A percentile compares a stretch with the other conserved stretches of the same genome.
phyloP scores from a whole-genome alignment of 208 protist genomes.

The Trypanosoma mega region DNA sequence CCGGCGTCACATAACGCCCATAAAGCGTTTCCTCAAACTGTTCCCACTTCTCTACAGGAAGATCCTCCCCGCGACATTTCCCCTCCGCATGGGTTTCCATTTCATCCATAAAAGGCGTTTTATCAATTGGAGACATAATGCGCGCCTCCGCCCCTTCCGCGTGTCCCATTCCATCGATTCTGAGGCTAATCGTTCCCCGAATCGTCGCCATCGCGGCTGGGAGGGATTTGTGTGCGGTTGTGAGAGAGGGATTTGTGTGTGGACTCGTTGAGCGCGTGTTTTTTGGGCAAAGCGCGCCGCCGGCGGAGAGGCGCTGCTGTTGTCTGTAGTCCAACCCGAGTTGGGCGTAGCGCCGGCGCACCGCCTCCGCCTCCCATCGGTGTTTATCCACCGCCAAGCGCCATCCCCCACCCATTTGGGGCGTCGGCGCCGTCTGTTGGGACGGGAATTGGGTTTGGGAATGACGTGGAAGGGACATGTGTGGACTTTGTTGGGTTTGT shows the following conservation, averaged over 20 bases:
- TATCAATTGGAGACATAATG: neutral
- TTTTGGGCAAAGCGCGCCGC: conserved; percentile 23
- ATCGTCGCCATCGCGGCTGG: conserved; percentile 14
- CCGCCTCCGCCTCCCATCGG: conserved; percentile 13
- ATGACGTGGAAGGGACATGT: no score
- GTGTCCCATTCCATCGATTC: neutral
- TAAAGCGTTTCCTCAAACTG: conserved; percentile 20
- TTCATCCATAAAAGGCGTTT: no score
- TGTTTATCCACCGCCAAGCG: conserved; percentile 26
- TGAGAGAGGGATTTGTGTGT: no score
- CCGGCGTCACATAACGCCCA: conserved; percentile 10
- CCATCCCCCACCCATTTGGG: no score
- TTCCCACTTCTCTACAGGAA: conserved; percentile 23
- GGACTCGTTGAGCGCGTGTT: no score
- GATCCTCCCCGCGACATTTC: conserved; percentile 13
- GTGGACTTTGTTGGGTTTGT: no score
- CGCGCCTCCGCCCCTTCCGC: conserved; percentile 8
- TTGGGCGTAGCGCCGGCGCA: conserved; percentile 19
- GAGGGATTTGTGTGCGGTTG: neutral
- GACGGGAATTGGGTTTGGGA: no score
- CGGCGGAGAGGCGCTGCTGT: conserved; percentile 19
- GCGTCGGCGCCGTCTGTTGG: no score
- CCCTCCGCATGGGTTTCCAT: no score
- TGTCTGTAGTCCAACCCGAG: conserved; percentile 28
- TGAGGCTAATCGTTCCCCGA: neutral